Evolutionary conservation across 257 asterid species (phyloP), one percentile per base, ranked within the genome.

Genomic region (Fraxinus quadrangulata): DNA sequence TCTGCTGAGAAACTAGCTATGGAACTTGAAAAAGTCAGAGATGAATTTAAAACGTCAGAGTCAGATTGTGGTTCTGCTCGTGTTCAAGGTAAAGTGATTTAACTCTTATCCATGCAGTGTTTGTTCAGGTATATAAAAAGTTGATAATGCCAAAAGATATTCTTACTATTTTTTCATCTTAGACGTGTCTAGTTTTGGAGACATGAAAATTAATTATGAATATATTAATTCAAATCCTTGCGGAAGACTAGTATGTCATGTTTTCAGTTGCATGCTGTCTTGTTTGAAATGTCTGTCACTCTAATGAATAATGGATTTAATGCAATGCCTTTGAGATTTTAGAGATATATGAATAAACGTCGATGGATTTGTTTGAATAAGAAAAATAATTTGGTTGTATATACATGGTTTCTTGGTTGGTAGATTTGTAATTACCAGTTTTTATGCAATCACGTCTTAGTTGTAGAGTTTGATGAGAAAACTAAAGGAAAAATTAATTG

Each of bases 61-160:
- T 89, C 97, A 26, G 98, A 96, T 85, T 96, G 97, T 83, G 99
- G 99, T 71, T 96, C 98, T 81, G 88, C 97, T 75, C 97, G 97
- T 77, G 95, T 92, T 79, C 99, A 92, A 87, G 97, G 99, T 93
- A 69, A 79, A 39, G 78, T 77, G 28, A 17, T 77, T 72, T 7
- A 73, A 51, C 73, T 72, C 80, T 54, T 72, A 63, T n/a, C 56
- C 67, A 2, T 40, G 16, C 28, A 30, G 72, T 26, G 24, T 47
- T 61, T n/a, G 63, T 56, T 56, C 28, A n/a, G 12, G n/a, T 17
- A n/a, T 17, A 10, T 23, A 24, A 24, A 24, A 14, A 16, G 24
- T 51, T 69, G 70, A 30, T 23, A 39, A 72, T 70, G 30, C 72
- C 51, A 3, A 28, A 28, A 4, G 9, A 26, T 19, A 63, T 11